phyloP scores from a whole-genome alignment of 371 early-diverging fungal genomes.

The Blyttiomyces sp. region DNA sequence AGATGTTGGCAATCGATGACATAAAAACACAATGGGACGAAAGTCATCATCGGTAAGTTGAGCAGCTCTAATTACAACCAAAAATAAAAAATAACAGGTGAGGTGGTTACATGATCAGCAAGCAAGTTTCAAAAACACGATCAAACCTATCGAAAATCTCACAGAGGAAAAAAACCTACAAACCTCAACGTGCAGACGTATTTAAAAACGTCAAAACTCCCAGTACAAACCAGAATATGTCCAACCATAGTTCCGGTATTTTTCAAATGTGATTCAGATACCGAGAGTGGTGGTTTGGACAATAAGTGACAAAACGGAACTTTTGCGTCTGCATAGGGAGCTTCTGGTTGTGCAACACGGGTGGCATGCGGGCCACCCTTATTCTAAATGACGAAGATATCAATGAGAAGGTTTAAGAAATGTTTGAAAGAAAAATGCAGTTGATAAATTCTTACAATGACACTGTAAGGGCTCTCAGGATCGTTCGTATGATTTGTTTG shows the following conservation, averaged over 20 bases:
- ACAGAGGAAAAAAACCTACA: no score
- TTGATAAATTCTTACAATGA: no score
- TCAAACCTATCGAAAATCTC: no score
- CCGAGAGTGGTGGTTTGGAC: not conserved
- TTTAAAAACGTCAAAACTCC: slow-evolving; percentile 33
- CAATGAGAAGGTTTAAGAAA: no score
- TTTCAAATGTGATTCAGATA: not conserved
- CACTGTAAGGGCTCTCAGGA: no score
- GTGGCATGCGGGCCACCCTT: not conserved
- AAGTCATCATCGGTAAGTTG: slow-evolving; percentile 21
- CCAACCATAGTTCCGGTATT: slow-evolving; percentile 1
- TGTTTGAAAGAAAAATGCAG: no score
- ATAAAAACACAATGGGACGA: slow-evolving; percentile 32
- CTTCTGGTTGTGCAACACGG: not conserved
- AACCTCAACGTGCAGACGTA: slow-evolving; percentile 39
- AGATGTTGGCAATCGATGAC: slow-evolving; percentile 19
- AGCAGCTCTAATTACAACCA: slow-evolving; percentile 24
- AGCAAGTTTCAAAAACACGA: not conserved
- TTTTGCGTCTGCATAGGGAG: not conserved
- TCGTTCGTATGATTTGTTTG: no score
- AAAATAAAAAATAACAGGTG: no score
- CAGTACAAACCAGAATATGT: slow-evolving; percentile 40
- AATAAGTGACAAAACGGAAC: not conserved
- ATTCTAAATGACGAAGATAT: no score
- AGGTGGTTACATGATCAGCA: no score